These are phyloP conservation scores for Cryphonectria carpinicola DNA, from an alignment of 2,329 filamentous ascomycete genomes.

Conservation along the genomic window DNA sequence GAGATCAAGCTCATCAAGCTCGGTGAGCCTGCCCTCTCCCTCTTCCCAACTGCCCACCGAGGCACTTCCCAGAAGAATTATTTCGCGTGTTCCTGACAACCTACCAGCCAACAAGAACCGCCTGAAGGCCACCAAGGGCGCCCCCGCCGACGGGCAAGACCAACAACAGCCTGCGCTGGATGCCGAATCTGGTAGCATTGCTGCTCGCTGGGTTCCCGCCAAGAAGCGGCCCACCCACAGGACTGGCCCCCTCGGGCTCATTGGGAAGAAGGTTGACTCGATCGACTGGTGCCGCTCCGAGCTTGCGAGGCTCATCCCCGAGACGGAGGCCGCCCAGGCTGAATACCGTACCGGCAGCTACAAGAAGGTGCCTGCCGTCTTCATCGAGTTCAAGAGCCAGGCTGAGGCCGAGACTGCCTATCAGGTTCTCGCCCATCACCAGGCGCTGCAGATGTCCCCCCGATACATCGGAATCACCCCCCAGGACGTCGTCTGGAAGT, in stretches of 20 bases:
- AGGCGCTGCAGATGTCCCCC: conserved; percentile 83
- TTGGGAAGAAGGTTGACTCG: conserved; percentile 90
- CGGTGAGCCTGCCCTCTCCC: neutral
- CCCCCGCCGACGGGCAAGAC: conserved; percentile 37
- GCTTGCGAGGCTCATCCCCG: conserved; percentile 73
- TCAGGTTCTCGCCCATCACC: conserved; percentile 86
- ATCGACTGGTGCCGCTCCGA: conserved; percentile 87
- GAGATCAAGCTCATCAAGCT: conserved; percentile 84
- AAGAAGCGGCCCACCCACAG: conserved; percentile 79
- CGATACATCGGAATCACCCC: conserved; percentile 84
- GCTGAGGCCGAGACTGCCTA: conserved; percentile 84
- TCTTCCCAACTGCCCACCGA: neutral
- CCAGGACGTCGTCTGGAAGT: conserved; percentile 83
- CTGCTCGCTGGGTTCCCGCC: conserved; percentile 73
- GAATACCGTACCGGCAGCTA: conserved; percentile 68
- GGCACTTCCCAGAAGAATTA: neutral
- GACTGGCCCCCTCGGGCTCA: conserved; percentile 67
- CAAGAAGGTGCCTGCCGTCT: conserved; percentile 74
- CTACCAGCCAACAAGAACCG: conserved; percentile 68
- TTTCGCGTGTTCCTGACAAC: neutral
- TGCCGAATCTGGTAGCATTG: conserved; percentile 70
- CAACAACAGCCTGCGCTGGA: conserved; percentile 57
- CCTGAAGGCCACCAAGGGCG: conserved; percentile 66
- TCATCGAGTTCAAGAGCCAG: conserved; percentile 86
- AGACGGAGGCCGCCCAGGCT: conserved; percentile 70